Evolutionary conservation across 2,329 filamentous ascomycete genomes (phyloP).

Genomic region (Ustulina deusta): DNA sequence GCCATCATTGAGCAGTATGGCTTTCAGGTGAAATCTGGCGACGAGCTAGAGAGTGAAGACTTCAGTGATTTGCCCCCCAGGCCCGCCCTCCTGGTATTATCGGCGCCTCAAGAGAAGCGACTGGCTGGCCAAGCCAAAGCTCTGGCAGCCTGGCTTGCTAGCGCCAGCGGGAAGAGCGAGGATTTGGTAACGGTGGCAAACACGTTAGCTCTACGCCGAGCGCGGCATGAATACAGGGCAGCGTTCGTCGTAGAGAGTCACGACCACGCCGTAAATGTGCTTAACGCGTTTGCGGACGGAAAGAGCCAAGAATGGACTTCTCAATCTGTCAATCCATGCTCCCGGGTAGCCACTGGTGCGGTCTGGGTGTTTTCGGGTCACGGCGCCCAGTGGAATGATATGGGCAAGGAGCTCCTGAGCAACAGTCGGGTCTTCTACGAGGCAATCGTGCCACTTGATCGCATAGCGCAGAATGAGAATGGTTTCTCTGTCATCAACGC

Average conservation of each 20-base stretch:
- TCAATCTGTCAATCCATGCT: constrained; percentile 25
- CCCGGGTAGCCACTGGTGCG: constrained; percentile 36
- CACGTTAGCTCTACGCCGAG: constrained; percentile 31
- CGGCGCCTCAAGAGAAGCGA: constrained; percentile 35
- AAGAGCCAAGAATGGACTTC: constrained; percentile 21
- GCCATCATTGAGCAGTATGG: constrained; percentile 45
- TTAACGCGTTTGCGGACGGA: constrained; percentile 27
- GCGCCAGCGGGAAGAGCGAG: constrained; percentile 5
- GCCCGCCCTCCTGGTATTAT: constrained; percentile 29
- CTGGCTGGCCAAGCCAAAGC: constrained; percentile 20
- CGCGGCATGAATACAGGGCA: constrained; percentile 34
- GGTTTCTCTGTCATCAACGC: constrained; percentile 42
- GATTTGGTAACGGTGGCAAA: constrained; percentile 23
- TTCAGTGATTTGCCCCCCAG: neutral
- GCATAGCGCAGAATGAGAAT: constrained; percentile 40
- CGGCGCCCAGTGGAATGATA: constrained; percentile 57
- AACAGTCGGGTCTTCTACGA: constrained; percentile 44
- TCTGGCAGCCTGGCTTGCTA: constrained; percentile 23
- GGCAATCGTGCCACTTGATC: constrained; percentile 48
- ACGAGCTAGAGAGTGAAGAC: neutral
- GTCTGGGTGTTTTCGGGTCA: constrained; percentile 59
- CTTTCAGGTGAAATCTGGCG: too few relatives aligned
- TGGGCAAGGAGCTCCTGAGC: constrained; percentile 55
- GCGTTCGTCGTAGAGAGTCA: constrained; percentile 26
- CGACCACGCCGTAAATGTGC: constrained; percentile 22